phyloP scores from a whole-genome alignment of 345 rosid genomes.

The Pelargonium nanum region DNA sequence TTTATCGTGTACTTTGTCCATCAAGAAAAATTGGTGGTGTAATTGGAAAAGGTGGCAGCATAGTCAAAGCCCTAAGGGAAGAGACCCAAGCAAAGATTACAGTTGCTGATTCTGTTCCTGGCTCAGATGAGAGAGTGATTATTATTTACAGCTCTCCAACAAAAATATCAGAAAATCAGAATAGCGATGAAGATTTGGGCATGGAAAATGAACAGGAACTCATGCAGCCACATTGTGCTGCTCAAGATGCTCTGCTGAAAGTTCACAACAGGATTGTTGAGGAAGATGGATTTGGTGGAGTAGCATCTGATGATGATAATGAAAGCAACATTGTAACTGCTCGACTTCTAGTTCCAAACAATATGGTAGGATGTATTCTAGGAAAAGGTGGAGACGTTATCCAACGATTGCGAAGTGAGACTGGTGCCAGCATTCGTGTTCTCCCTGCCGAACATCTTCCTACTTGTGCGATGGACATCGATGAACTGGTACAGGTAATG shows the following conservation, averaged over 20 bases:
- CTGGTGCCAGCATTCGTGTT: conserved; percentile 45
- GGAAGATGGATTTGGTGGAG: conserved; percentile 40
- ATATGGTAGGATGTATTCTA: conserved; percentile 48
- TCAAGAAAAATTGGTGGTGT: conserved; percentile 48
- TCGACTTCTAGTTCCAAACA: conserved; percentile 46
- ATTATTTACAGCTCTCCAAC: conserved; percentile 35
- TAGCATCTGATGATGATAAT: conserved; percentile 28
- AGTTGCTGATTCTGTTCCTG: conserved; percentile 40
- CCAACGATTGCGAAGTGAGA: conserved; percentile 43
- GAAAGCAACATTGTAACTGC: conserved; percentile 24
- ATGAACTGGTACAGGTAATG: conserved; percentile 55
- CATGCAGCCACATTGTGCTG: conserved; percentile 39
- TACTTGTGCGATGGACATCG: conserved; percentile 39
- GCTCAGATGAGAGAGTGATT: conserved; percentile 55
- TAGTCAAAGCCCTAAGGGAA: conserved; percentile 38
- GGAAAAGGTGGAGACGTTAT: conserved; percentile 53
- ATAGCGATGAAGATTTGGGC: conserved; percentile 17
- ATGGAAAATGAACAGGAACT: conserved; percentile 17
- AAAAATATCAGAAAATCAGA: conserved; percentile 15
- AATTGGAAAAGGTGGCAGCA: conserved; percentile 51
- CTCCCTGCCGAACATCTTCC: conserved; percentile 46
- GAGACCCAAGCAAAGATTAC: conserved; percentile 46
- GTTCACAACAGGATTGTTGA: conserved; percentile 42
- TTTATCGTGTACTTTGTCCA: conserved; percentile 49
- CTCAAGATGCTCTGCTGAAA: conserved; percentile 53